Evolutionary conservation across 2,329 filamentous ascomycete species (phyloP).

Genomic region (Aspergillus eucalypticola): DNA sequence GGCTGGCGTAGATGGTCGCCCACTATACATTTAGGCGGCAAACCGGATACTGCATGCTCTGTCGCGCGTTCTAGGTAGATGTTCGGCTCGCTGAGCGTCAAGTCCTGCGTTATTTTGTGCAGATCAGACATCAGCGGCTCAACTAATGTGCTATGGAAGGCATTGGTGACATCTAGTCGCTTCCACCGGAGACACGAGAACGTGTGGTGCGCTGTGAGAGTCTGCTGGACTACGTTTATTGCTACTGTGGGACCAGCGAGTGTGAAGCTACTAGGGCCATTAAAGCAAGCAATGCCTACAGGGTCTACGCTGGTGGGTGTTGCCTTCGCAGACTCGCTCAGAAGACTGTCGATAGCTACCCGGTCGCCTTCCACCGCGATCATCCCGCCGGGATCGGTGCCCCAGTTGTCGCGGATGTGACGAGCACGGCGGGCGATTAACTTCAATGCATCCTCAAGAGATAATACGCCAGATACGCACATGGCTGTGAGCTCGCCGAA

Average conservation of each 20-base stretch:
- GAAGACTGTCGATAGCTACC: background rate
- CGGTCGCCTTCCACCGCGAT: slow-evolving; percentile 35
- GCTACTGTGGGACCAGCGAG: slow-evolving; percentile 23
- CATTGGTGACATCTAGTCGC: slow-evolving; percentile 49
- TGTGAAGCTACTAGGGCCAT: slow-evolving; percentile 24
- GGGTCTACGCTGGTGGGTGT: background rate
- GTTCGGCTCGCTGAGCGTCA: slow-evolving; percentile 32
- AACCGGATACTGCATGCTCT: background rate
- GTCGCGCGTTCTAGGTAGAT: slow-evolving; percentile 32
- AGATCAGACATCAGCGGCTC: slow-evolving; percentile 37
- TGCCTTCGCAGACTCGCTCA: background rate
- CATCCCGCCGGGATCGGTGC: slow-evolving; percentile 35
- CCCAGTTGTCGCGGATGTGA: slow-evolving; percentile 36
- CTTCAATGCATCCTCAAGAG: slow-evolving; percentile 30
- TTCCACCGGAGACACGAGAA: slow-evolving; percentile 32
- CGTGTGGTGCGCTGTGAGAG: background rate
- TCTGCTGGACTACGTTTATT: slow-evolving; percentile 18
- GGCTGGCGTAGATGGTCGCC: slow-evolving; percentile 38
- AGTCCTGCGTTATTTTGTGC: slow-evolving; percentile 22
- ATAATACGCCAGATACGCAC: slow-evolving; percentile 33
- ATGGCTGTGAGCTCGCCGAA: slow-evolving; percentile 41
- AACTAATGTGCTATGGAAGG: slow-evolving; percentile 50
- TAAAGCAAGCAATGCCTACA: slow-evolving; percentile 29
- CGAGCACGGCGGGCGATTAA: slow-evolving; percentile 34
- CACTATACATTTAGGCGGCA: slow-evolving; percentile 1